Base-by-base conservation (phyloP, 2,329 filamentous ascomycete genomes). In the Diaporthe longicolla region DNA sequence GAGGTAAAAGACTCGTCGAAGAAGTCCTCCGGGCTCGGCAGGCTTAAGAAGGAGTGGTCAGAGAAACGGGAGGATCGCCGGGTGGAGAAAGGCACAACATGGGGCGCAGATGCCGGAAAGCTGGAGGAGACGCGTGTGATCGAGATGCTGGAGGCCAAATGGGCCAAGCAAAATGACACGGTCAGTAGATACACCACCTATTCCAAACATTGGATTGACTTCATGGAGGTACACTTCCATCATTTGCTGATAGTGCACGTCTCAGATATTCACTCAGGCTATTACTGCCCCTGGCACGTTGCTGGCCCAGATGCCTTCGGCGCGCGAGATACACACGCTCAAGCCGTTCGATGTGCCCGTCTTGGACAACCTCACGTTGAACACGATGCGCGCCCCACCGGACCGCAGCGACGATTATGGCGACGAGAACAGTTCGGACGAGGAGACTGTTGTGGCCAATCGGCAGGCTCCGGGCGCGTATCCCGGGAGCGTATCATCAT, bases 121-220 rank as follows among this genome's bases (percentile, higher is more conserved):
- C 84, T 94, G 24, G 97, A 98, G 82, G 97, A 99, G 83, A 91
- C 89, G 2, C 89, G 95, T 72, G 93, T 98, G 3, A 87, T 98
- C 69, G 94, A 97, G 78, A 94, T 97, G 91, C 85, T 99, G 45
- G 90, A 97, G 78, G 89, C 87, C 50, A 98, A 98, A 82, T 98
- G 97, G 96, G 91, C 90, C 76, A 97, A 95, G 84, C 91, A 95
- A 83, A 99, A 99, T 80, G 95, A 98, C 82, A 97, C 94, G 24
- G 94, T 97, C 84, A 85, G 90, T 76, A 24, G 15, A 66, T 72
- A 54, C 55, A n/a, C 13, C 24, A 61, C 6, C n/a, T 50, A 26
- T 69, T 21, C 45, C 43, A 19, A 32, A 43, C 29, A 32, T 40
- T 32, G 45, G 24, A n/a, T 29, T 9, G 3, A 48, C 32, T 6